A percentile compares a stretch with the other conserved stretches of the same genome.
These are phyloP conservation scores for Metrosideros polymorpha DNA, from an alignment of 441 rosid genomes.

Conservation along the genomic window DNA sequence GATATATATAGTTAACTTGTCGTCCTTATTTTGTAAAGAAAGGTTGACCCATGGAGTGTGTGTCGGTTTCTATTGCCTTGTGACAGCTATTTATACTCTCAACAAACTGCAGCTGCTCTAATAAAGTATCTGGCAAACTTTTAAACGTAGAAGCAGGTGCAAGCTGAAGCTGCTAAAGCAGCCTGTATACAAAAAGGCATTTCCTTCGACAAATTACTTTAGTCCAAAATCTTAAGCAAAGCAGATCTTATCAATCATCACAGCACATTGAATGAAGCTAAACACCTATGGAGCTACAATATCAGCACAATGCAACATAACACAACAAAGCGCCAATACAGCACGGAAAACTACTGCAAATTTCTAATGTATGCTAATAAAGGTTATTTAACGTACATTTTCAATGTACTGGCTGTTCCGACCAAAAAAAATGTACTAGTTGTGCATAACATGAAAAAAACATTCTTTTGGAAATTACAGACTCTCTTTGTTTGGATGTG, in stretches of 20 bases:
- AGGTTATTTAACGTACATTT: not conserved
- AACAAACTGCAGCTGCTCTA: not conserved
- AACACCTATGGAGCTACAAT: not conserved
- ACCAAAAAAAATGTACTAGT: not conserved
- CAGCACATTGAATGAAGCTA: not conserved
- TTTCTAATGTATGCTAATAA: not conserved
- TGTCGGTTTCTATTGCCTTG: not conserved
- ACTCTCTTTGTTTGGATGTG: not conserved
- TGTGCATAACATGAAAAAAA: not conserved
- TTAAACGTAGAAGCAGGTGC: not conserved
- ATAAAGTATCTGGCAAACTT: not conserved
- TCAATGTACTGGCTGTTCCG: no score
- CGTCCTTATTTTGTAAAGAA: not conserved
- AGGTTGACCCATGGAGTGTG: not conserved
- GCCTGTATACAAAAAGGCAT: not conserved
- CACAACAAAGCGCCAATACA: not conserved
- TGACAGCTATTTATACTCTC: not conserved
- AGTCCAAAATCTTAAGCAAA: not conserved
- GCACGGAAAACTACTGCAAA: not conserved
- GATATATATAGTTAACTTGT: not conserved
- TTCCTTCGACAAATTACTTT: not conserved
- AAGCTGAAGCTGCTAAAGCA: not conserved
- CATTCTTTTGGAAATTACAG: not conserved
- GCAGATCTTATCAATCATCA: not conserved
- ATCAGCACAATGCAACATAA: not conserved